Conservation (phyloP, 768 basidiomycete species). For the Podaxis mareebaensis region DNA sequence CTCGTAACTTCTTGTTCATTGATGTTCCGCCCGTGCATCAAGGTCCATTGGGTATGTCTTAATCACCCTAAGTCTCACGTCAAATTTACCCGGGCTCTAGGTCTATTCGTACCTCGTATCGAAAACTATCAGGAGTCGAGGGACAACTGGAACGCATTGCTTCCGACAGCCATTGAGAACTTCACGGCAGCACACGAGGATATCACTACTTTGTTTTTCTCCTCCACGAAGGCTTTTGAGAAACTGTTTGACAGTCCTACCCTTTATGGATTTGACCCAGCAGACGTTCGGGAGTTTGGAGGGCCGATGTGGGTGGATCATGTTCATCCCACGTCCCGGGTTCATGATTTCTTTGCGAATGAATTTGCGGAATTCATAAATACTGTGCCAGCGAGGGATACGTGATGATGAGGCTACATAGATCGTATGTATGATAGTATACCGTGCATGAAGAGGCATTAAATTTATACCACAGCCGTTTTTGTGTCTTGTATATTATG, state of each 20-base stretch:
- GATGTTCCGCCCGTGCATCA: conserved; percentile 58
- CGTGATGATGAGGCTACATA: neutral
- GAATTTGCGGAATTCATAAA: neutral
- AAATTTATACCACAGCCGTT: no score
- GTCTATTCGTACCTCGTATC: conserved; percentile 1
- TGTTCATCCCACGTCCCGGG: conserved; percentile 52
- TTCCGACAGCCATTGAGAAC: conserved; percentile 29
- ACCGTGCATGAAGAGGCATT: neutral
- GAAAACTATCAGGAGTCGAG: conserved; percentile 8
- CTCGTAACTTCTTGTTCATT: conserved; percentile 57
- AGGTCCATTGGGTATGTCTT: conserved; percentile 42
- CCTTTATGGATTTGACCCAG: conserved; percentile 36
- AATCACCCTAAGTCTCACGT: conserved; percentile 2
- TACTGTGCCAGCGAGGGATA: neutral
- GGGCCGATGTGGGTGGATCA: conserved; percentile 53
- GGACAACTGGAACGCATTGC: conserved; percentile 44
- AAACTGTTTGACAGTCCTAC: conserved; percentile 47
- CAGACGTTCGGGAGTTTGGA: conserved; percentile 26
- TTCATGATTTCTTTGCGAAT: conserved; percentile 34
- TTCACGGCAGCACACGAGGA: conserved; percentile 46
- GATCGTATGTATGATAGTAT: neutral
- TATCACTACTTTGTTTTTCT: conserved; percentile 48
- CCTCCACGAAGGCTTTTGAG: conserved; percentile 46
- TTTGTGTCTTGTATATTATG: no score
- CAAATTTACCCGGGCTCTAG: neutral